Evolutionary conservation across 2,329 filamentous ascomycete species (phyloP), one percentile per base, ranked within the genome.

Genomic region (Fusarium agapanthi): DNA sequence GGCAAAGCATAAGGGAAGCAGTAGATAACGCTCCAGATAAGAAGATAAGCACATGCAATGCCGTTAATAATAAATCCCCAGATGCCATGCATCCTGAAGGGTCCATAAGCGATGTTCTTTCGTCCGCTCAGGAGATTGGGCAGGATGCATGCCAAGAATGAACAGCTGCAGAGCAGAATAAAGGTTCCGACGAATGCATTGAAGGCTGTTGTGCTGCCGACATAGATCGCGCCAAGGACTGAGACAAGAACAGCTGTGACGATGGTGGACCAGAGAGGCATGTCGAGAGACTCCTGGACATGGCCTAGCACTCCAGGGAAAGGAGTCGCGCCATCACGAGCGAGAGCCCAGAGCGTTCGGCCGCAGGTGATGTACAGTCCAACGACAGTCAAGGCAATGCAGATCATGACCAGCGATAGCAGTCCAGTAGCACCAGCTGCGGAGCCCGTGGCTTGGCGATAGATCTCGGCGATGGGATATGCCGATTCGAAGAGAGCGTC

Each of bases 381-480:
- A 7, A 82, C 57, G 5, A 82, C 76, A 0, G 79, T 83, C 35
- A 83, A 69, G 7, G 73, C 74, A n/a, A 84, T 82, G 64, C 79
- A 81, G 6, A 83, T 72, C 63, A 84, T 73, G 34, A 84, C 75
- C 37, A 87, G 79, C 4, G 79, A 76, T 1, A 89, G 81, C 7
- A 90, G 79, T 0, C 86, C 87, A 1, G 86, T 83, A 0, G 88
- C 86, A 2, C 87, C 88, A 1, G 82, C 83, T 2, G 81, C 81
- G 3, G 84, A 86, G 0, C 85, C 84, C 0, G 88, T 89, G 1
- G 87, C 88, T 78, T 90, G 88, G 32, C 78, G 84, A 79, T 93
- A 93, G 65, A 93, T 90, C 58, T 90, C 88, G 12, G 90, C 88
- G 18, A 93, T 87, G 1, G 92, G 91, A 73, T 90, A 91, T 7